These are phyloP conservation scores for Murraya paniculata DNA, from an alignment of 345 rosid species.

Conservation along the genomic window DNA sequence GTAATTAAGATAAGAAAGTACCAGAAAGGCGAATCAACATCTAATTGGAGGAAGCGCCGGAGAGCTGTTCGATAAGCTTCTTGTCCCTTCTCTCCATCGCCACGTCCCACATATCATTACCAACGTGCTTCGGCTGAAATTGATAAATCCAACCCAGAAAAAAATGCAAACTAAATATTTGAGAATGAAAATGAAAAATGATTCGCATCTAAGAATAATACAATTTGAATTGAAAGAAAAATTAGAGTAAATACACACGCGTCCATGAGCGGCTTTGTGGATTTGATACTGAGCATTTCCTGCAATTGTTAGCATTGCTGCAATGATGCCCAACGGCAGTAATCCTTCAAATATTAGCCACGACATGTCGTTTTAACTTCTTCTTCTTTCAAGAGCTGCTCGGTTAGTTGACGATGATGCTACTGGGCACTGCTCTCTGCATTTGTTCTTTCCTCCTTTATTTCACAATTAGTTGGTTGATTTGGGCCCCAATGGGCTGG, in stretches of 20 bases:
- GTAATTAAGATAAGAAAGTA: background rate
- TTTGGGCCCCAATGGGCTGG: background rate
- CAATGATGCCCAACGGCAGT: constrained; percentile 89
- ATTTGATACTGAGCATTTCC: constrained; percentile 90
- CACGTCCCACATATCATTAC: constrained; percentile 89
- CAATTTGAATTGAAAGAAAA: background rate
- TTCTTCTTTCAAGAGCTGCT: background rate
- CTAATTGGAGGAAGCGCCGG: constrained; percentile 45
- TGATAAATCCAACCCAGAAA: background rate
- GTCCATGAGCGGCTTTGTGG: constrained; percentile 88
- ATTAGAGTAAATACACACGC: constrained; percentile 31
- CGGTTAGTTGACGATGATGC: background rate
- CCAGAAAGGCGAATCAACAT: constrained; percentile 15
- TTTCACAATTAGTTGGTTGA: background rate
- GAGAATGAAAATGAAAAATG: background rate
- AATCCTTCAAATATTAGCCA: constrained; percentile 79
- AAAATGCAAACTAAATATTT: background rate
- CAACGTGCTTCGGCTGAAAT: constrained; percentile 84
- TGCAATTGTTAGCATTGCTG: constrained; percentile 79
- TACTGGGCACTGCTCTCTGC: too few species aligned
- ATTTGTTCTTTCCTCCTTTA: background rate
- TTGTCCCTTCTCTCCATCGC: constrained; percentile 96
- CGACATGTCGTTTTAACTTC: constrained; percentile 36
- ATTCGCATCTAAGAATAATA: constrained; percentile 10
- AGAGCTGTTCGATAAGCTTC: constrained; percentile 59